Base-by-base conservation (phyloP, 495 filamentous ascomycete species). In the Elaphomyces granulatus region DNA sequence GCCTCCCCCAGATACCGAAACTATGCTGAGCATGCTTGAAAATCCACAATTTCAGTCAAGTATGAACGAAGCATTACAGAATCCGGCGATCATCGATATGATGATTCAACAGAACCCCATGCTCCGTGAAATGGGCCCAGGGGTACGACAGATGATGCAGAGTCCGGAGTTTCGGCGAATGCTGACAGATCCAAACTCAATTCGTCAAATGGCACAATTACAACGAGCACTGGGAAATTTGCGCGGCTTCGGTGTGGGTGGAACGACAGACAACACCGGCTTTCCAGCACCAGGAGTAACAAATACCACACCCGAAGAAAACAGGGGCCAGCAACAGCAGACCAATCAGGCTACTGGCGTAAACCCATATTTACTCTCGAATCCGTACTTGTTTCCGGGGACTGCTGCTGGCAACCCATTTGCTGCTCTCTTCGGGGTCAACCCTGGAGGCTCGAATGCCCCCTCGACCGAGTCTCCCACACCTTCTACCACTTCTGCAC, bases 61-160 rank as follows among this genome's bases (percentile, higher is more conserved):
- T 21, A 80, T 99, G 69, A 90, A 88, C 58, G 92, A 94, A 60
- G 86, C 88, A 20, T 75, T 99, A 46, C 78, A 86, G 50, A 96
- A 99, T 61, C 90, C 92, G 8, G 71, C 74, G 10, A 79, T 96
- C 54, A 72, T 96, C 45, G 83, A 95, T 45, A 79, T 87, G 70
- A 87, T 96, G 75, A 85, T 93, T 40, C 72, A 81, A 42, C 72
- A 80, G 36, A 92, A 87, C 54, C 92, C 92, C 7, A 78, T 85
- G 73, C 72, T 95, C 2, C 82, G 84, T 37, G 74, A 79, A 42
- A 84, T 85, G 63, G 74, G 79, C 20, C 86, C 87, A 15, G 75
- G 80, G 40, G 81, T 79, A 15, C 80, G 84, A 38, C 71, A 88
- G 50, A 77, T 94, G 59, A 69, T 99, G 50, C 74, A 81, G 42